Base-by-base conservation (phyloP, 352 stramenopile species). In the Phytophthora litchii region DNA sequence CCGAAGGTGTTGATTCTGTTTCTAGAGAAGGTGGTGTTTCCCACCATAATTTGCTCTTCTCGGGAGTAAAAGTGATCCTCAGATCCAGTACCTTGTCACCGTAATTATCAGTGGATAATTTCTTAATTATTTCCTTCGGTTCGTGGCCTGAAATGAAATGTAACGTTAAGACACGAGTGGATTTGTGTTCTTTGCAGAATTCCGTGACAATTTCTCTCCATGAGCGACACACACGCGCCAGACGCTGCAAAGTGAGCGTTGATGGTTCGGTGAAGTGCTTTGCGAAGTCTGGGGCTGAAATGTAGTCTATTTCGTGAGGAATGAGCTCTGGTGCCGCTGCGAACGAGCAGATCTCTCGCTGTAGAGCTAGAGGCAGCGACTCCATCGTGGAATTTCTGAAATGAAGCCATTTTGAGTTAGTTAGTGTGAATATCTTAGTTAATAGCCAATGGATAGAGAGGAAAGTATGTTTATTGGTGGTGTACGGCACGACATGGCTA, bases 331-430 rank as follows among this genome's bases (percentile, higher is more conserved):
- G 68, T 23, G 60, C 74, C 40, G 54, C 52, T 10, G 69, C 69
- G 45, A 66, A 70, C 32, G 62, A 51, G 54, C 67, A 69, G 60
- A 80, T 76, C 59, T 77, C 69, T 10, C 62, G 60, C 47, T 78
- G 54, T 2, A 70, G 40, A 40, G 65, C 64, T 37, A 63, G 17
- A 16, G 69, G 69, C 8, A 78, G 40, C 23, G 48, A 44, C 19
- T 74, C 56, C 69, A 78, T 78, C 11, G 13, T 16, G 10, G 16
- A 56, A 55, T 27, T 35, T 27, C 17, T 21, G 4, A 8, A 43
- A 42, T 46, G 19, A 29, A 38, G 43, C 17, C 21, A 48, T 45
- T 16, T 37, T 29, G 8, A 31, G 7, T 12, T 34, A 3, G 23
- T 3, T 34, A 34, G 4, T 34, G 20, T 32, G 21, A 42, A 44